Evolutionary conservation across 1,284 basidiomycete species (phyloP), one percentile per base, ranked within the genome.

Genomic region (Cutaneotrichosporon sp.): DNA sequence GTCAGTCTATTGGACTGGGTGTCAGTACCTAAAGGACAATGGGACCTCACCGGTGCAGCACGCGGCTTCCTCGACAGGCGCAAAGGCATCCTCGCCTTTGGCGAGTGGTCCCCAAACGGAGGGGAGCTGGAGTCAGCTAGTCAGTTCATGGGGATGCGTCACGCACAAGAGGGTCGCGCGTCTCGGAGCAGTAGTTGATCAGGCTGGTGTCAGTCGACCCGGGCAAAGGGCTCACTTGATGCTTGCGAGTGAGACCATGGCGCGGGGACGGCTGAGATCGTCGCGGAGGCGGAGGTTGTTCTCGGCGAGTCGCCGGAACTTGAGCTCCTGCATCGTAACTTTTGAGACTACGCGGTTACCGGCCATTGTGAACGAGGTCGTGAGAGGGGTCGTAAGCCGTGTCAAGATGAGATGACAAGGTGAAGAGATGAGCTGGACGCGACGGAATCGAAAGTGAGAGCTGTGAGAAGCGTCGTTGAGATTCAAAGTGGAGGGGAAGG

Each of bases 221-320:
- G 11, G 7, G 16, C 5, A 34, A 32, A n/a, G 1, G 14, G 71
- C 76, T 68, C 65, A 79, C 78, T 72, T 75, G 42, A 76, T 59
- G 75, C 89, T 90, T 34, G 96, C 95, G 79, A 96, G 91, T 75
- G 91, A 95, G 61, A 98, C 92, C 72, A 89, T 86, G 66, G 96
- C 88, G 70, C 95, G 85, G 26, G 92, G 92, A 70, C 95, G 83
- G 58, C 90, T 88, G 68, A 97, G 82, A 78, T 98, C 96, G 81
- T 98, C 96, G 73, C 89, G 85, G 72, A 98, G 82, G 67, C 95
- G 86, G 77, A 92, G 89, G 79, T 97, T 98, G 82, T 97, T 93
- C 83, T 98, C 96, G 67, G 89, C 87, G 71, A 98, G 83, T 61
- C 95, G 85, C 51, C 95, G 86, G 72, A 97, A 89, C 87, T 97